Conservation (phyloP, 495 filamentous ascomycete species). For the Jackrogersella minutella region DNA sequence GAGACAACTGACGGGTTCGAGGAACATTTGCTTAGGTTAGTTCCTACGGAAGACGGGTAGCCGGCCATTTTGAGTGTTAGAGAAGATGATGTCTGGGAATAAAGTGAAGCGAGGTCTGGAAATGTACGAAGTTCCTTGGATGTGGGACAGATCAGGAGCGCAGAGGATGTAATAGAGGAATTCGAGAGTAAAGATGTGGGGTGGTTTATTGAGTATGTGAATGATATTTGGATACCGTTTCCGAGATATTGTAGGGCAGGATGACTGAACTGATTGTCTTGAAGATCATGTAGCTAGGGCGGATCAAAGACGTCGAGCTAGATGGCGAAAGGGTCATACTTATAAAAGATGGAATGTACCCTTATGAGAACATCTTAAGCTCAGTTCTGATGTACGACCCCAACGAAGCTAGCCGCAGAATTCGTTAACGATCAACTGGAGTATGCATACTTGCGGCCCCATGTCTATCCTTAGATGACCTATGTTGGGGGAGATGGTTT, state of each 20-base stretch:
- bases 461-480: constrained; percentile 2
- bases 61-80: constrained; percentile 20
- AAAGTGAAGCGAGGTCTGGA: neutral
- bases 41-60: constrained; percentile 4
- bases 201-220: neutral
- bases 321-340: constrained; percentile 15
- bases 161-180: neutral
- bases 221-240: neutral
- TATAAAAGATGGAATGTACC: constrained; percentile 18
- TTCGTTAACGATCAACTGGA: constrained; percentile 6
- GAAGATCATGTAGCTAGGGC: neutral
- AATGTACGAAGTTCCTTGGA: neutral
- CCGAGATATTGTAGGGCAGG: neutral
- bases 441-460: constrained; percentile 17
- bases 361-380: constrained; percentile 2
- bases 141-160: neutral
- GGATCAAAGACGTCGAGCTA: constrained; percentile 1
- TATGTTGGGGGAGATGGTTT: constrained; percentile 8
- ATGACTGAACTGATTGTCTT: constrained; percentile 5
- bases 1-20: constrained; percentile 24
- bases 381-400: neutral
- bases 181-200: neutral
- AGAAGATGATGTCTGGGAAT: neutral
- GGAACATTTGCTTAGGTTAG: neutral
- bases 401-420: neutral